Percentiles rank a stretch among this genome's conserved stretches.
Conservation (phyloP, 1,284 basidiomycete genomes). For the Trametes pubescens region DNA sequence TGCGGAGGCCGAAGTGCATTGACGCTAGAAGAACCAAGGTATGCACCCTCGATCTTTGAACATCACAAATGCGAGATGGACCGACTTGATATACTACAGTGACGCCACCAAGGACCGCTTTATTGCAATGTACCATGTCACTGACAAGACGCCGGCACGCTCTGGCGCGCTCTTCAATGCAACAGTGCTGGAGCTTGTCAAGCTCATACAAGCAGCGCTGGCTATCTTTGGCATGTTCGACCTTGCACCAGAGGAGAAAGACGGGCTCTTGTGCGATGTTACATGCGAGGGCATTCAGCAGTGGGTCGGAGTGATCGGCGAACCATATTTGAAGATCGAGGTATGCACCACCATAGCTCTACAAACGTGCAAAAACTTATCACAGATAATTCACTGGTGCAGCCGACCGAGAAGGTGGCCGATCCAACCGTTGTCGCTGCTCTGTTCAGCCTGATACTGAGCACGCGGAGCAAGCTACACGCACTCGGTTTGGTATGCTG, state of each 20-base stretch:
- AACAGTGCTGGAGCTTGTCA: conserved; percentile 78
- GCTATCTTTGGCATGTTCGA: conserved; percentile 73
- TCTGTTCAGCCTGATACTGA: conserved; percentile 71
- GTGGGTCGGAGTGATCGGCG: conserved; percentile 73
- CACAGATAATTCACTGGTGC: conserved; percentile 3
- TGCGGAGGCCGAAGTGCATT: conserved; percentile 78
- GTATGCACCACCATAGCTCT: conserved; percentile 45
- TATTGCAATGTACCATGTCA: conserved; percentile 70
- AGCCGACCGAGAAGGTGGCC: conserved; percentile 75
- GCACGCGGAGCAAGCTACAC: conserved; percentile 72
- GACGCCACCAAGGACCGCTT: conserved; percentile 82
- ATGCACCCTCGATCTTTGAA: conserved; percentile 26
- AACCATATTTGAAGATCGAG: conserved; percentile 66
- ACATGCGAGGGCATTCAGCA: conserved; percentile 72
- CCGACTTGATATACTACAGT: conserved; percentile 45
- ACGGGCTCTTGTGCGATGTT: conserved; percentile 79
- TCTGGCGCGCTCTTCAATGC: conserved; percentile 54
- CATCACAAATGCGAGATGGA: background rate
- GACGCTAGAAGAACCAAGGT: conserved; percentile 79
- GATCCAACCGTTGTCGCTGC: conserved; percentile 76
- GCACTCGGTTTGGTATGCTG: conserved; percentile 51
- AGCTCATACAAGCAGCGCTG: conserved; percentile 72
- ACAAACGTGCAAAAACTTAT: background rate
- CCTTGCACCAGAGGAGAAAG: conserved; percentile 48
- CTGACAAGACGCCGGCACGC: conserved; percentile 47